Conservation (phyloP, 148 eudicot genomes). For the Heliamphora exappendiculata region DNA sequence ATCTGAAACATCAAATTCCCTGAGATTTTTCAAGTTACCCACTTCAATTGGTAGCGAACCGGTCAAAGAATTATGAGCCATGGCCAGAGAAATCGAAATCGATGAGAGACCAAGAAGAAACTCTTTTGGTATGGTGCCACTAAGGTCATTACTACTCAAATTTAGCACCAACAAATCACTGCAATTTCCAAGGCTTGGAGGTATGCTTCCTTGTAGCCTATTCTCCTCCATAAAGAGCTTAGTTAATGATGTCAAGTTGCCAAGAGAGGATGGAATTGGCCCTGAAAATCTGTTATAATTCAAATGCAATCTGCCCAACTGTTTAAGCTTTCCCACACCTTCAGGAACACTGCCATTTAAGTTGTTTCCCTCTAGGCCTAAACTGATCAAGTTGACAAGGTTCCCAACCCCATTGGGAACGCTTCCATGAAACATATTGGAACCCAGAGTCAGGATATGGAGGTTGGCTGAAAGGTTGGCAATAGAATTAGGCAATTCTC, state of each 20-base stretch:
- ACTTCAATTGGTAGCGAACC: conserved; percentile 31
- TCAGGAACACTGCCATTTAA: neutral
- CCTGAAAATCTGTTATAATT: conserved; percentile 20
- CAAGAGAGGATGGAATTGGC: conserved; percentile 20
- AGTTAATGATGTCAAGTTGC: conserved; percentile 15
- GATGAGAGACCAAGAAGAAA: conserved; percentile 22
- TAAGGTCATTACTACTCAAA: conserved; percentile 22
- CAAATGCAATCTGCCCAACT: neutral
- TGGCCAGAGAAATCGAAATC: conserved; percentile 5
- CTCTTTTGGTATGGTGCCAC: conserved; percentile 24
- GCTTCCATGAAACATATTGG: neutral
- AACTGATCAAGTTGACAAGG: neutral
- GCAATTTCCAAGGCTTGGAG: conserved; percentile 27
- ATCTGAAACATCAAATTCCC: conserved; percentile 14
- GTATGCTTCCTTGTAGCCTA: conserved; percentile 17
- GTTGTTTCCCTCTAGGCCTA: neutral
- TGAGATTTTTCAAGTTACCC: conserved; percentile 19
- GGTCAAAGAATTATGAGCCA: conserved; percentile 19
- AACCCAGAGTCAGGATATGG: neutral
- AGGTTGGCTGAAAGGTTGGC: conserved; percentile 1
- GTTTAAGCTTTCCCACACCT: conserved; percentile 8
- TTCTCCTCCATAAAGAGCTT: conserved; percentile 10
- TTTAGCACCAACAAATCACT: conserved; percentile 14
- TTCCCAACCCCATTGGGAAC: neutral
- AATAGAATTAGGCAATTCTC: conserved; percentile 12